Evolutionary conservation across 2,329 filamentous ascomycete species (phyloP).

Genomic region (Beauveria medogensis): DNA sequence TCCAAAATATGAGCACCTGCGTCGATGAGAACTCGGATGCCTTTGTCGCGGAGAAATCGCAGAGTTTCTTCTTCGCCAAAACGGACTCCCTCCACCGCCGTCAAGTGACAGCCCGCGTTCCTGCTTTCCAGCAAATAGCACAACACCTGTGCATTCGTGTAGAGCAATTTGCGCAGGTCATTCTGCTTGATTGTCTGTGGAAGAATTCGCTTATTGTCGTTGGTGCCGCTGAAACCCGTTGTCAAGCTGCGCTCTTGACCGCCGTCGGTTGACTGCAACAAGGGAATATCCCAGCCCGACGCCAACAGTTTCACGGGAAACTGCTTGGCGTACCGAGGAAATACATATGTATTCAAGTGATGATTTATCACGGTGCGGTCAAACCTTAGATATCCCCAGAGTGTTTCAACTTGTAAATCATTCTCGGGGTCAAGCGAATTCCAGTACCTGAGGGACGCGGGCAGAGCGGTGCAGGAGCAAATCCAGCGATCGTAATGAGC

Average conservation of each 20-base stretch:
- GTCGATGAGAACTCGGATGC: slow-evolving; percentile 52
- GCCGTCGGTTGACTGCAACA: slow-evolving; percentile 23
- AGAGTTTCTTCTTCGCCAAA: slow-evolving; percentile 31
- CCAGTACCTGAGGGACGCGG: slow-evolving; percentile 40
- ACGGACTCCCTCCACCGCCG: slow-evolving; percentile 15
- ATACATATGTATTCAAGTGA: slow-evolving; percentile 56
- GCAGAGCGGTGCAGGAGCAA: slow-evolving; percentile 31
- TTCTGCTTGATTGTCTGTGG: slow-evolving; percentile 54
- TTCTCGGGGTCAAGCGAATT: slow-evolving; percentile 54
- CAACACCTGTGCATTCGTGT: slow-evolving; percentile 58
- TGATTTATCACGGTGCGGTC: slow-evolving; percentile 47
- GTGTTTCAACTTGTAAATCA: slow-evolving; percentile 34
- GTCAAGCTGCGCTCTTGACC: slow-evolving; percentile 28
- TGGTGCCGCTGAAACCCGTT: slow-evolving; percentile 66
- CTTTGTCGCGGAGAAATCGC: slow-evolving; percentile 21
- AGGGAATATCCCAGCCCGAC: slow-evolving; percentile 60
- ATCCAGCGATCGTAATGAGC: slow-evolving; percentile 47
- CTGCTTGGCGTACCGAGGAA: slow-evolving; percentile 56
- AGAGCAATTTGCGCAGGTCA: slow-evolving; percentile 45
- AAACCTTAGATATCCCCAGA: slow-evolving; percentile 44
- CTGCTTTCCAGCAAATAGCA: slow-evolving; percentile 45
- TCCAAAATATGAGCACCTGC: slow-evolving; percentile 58
- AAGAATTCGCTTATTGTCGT: slow-evolving; percentile 52
- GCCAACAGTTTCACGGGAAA: slow-evolving; percentile 56
- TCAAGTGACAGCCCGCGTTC: slow-evolving; percentile 37